A percentile compares a stretch with the other conserved stretches of the same genome.
These are phyloP conservation scores for Cucurbita moschata DNA, from an alignment of 306 rosid species.

Conservation along the genomic window DNA sequence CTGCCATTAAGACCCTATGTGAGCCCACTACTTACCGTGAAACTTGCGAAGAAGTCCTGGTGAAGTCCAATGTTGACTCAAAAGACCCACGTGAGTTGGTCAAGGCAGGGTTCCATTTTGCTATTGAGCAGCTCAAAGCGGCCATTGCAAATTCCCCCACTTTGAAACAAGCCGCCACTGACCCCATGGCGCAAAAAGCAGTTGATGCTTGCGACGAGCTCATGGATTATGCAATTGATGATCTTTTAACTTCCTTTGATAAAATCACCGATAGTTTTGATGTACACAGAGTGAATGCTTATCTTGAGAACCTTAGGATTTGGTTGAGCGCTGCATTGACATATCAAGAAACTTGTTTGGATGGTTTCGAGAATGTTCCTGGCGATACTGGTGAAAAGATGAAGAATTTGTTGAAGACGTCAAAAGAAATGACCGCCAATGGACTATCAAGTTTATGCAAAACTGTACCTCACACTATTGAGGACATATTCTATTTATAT, in stretches of 20 bases:
- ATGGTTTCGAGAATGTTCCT: constrained; percentile 23
- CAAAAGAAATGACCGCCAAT: constrained; percentile 25
- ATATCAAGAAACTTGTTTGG: constrained; percentile 21
- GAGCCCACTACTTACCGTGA: neutral
- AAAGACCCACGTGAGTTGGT: neutral
- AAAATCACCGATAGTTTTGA: neutral
- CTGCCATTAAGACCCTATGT: neutral
- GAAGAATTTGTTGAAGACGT: constrained; percentile 12
- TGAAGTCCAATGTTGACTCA: neutral
- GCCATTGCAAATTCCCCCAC: constrained; percentile 22
- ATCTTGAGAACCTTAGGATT: too few species aligned
- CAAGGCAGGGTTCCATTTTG: constrained; percentile 16
- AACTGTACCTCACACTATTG: too few species aligned
- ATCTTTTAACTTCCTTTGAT: constrained; percentile 4
- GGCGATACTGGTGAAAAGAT: constrained; percentile 24
- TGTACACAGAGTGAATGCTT: too few species aligned
- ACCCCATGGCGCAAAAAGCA: constrained; percentile 30
- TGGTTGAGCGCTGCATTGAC: constrained; percentile 40
- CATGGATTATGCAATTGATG: constrained; percentile 36
- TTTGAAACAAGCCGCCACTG: constrained; percentile 24
- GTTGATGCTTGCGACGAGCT: constrained; percentile 40
- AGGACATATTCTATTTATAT: too few species aligned
- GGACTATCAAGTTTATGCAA: too few species aligned
- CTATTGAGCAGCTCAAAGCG: constrained; percentile 10
- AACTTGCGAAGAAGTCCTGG: neutral